Base-by-base conservation (phyloP, 768 basidiomycete genomes). In the Tylopilus cervinicoccineus region DNA sequence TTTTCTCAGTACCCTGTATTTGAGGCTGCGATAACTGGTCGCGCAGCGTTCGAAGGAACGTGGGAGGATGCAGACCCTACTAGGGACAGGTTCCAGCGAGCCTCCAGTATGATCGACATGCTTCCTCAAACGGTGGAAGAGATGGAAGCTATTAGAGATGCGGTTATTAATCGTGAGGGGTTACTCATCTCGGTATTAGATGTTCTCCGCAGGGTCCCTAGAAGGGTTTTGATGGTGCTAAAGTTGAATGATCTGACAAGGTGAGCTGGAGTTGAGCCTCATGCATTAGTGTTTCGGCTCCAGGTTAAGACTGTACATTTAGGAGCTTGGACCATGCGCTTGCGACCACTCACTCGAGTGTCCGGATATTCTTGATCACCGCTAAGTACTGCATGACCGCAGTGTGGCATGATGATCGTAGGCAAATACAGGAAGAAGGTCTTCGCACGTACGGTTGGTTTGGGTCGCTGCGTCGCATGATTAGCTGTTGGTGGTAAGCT, bases 11-110 rank as follows among this genome's bases (percentile, higher is more conserved):
- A 96, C 63, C 89, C 93, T 9, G 78, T 96, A 11, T 93, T 98
- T 52, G 93, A 97, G 67, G 90, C 92, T 19, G 94, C 94, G 13
- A 84, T 98, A 38, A 97, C 94, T 56, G 82, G 83, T 5, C 79
- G 93, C 34, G 83, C 88, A 16, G 82, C 81, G 2, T 66, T 95
- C 46, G 79, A 83, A 61, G 85, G 83, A 27, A 73, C 79, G 6
- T 78, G 76, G 73, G 72, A 75, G 16, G 65, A 68, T 17, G 69
- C 66, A 10, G 64, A 67, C 4, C 61, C 71, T 17, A 55, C 68
- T 16, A 61, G 61, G 22, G 54, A 38, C n/a, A 41, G 38, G 22
- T 77, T 83, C 57, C 68, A 68, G 37, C 81, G 88, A n/a, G 84
- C 84, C 2, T 80, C 83, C 10, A 81, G 88, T 50, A 76, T 93